Percentiles rank a stretch among this genome's conserved stretches.
phyloP scores from a whole-genome alignment of 352 stramenopile genomes.

The Blastocystis sp. region DNA sequence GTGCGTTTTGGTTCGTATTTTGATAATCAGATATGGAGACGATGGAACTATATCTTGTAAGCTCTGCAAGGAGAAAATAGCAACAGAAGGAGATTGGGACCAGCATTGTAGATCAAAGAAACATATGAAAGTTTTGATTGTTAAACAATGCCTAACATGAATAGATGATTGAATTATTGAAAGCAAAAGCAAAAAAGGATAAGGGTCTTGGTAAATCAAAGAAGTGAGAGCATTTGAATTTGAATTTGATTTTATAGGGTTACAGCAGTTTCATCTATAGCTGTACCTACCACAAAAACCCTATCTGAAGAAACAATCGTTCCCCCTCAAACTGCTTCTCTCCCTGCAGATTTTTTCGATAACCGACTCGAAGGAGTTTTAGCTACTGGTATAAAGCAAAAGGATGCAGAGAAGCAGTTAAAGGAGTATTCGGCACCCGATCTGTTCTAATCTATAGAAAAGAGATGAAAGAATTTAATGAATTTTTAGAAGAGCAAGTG shows the following conservation, averaged over 20 bases:
- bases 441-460: neutral
- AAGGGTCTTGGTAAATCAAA: constrained; percentile 13
- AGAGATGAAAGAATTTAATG: constrained; percentile 41
- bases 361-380: constrained; percentile 15
- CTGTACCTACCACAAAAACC: neutral
- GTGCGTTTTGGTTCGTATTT: neutral
- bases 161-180: constrained; percentile 60
- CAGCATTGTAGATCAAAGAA: constrained; percentile 24
- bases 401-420: constrained; percentile 42
- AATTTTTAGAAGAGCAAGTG: constrained; percentile 18
- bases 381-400: constrained; percentile 18
- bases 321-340: neutral
- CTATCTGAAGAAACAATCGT: neutral
- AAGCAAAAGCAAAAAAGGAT: constrained; percentile 45
- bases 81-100: neutral
- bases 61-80: constrained; percentile 25
- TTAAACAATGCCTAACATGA: neutral
- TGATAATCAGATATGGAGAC: constrained; percentile 5
- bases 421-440: neutral
- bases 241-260: neutral
- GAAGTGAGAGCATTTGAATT: neutral
- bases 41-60: constrained; percentile 25
- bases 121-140: constrained; percentile 15
- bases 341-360: constrained; percentile 60
- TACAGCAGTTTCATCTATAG: neutral